Conservation (phyloP, 140 eudicot species). For the Ambrosia hybrid region DNA sequence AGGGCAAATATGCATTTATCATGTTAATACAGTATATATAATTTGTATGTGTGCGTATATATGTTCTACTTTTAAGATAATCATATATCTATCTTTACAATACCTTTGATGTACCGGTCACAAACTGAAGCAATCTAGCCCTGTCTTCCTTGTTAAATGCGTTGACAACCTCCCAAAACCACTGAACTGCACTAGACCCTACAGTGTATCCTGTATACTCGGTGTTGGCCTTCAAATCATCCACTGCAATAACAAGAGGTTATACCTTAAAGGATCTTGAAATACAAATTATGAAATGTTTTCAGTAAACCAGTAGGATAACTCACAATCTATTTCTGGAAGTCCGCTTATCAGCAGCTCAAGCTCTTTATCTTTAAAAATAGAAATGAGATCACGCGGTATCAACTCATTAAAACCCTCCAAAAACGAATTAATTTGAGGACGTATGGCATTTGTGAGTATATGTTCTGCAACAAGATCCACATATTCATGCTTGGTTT, state of each 20-base stretch:
- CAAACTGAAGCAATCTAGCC: slow-evolving; percentile 95
- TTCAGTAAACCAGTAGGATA: background rate
- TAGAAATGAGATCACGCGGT: slow-evolving; percentile 82
- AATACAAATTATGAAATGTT: background rate
- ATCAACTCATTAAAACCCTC: slow-evolving; percentile 92
- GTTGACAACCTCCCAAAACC: slow-evolving; percentile 98
- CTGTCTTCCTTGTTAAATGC: slow-evolving; percentile 90
- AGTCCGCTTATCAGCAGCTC: slow-evolving; percentile 96
- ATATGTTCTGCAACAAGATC: slow-evolving; percentile 99
- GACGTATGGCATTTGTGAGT: slow-evolving; percentile 92
- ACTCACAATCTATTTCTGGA: slow-evolving; percentile 97
- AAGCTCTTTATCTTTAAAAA: slow-evolving; percentile 95
- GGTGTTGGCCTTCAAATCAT: slow-evolving; percentile 88
- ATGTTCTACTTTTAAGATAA: background rate
- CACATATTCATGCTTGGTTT: slow-evolving; percentile 95
- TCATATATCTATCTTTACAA: background rate
- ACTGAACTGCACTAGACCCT: slow-evolving; percentile 68
- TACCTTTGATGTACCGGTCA: slow-evolving; percentile 99
- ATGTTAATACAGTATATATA: background rate
- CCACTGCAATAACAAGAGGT: slow-evolving; percentile 58
- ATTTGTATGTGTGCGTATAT: no score
- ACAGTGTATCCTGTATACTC: slow-evolving; percentile 88
- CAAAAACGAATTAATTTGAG: slow-evolving; percentile 87
- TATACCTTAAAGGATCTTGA: slow-evolving; percentile 3
- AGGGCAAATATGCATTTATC: background rate